A percentile compares a stretch with the other conserved stretches of the same genome.
phyloP scores from a whole-genome alignment of 1,284 basidiomycete species.

The Xerocomus nothofagi region DNA sequence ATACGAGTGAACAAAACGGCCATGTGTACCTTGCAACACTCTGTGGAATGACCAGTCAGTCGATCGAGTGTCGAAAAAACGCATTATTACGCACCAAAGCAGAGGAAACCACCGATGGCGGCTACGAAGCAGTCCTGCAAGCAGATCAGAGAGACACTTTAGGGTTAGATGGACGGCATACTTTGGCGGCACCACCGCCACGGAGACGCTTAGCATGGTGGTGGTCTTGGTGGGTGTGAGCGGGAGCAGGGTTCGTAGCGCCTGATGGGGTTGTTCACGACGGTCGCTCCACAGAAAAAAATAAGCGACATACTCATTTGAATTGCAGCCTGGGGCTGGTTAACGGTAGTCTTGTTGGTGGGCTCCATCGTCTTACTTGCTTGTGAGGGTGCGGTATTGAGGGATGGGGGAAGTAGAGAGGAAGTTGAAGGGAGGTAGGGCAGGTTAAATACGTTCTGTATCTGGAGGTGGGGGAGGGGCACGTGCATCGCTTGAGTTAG shows the following conservation, averaged over 20 bases:
- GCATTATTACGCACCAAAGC: slow-evolving; percentile 45
- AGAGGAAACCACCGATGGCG: slow-evolving; percentile 49
- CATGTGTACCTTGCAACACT: slow-evolving; percentile 35
- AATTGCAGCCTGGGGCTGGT: slow-evolving; percentile 47
- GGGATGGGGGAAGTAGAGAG: not conserved
- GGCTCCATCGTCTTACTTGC: slow-evolving; percentile 33
- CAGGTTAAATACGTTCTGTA: slow-evolving; percentile 22
- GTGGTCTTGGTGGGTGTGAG: slow-evolving; percentile 38
- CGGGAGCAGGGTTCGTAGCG: slow-evolving; percentile 41
- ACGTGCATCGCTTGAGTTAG: slow-evolving; percentile 18
- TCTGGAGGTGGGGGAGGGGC: not conserved
- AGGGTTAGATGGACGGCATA: slow-evolving; percentile 15
- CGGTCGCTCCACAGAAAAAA: not conserved
- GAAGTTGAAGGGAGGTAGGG: not conserved
- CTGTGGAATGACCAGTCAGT: slow-evolving; percentile 9
- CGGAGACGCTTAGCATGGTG: slow-evolving; percentile 47
- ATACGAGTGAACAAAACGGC: too few species aligned
- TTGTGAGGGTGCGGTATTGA: slow-evolving; percentile 24
- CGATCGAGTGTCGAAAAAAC: slow-evolving; percentile 3
- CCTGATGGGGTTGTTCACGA: slow-evolving; percentile 22
- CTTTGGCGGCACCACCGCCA: slow-evolving; percentile 51
- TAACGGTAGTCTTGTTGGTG: slow-evolving; percentile 40
- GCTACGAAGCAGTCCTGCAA: slow-evolving; percentile 52
- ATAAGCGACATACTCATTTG: slow-evolving; percentile 45
- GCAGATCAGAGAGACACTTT: not conserved